Percentiles rank a stretch among this genome's conserved stretches.
Conservation (phyloP, 2,329 filamentous ascomycete species). For the Aphanocladium album region DNA sequence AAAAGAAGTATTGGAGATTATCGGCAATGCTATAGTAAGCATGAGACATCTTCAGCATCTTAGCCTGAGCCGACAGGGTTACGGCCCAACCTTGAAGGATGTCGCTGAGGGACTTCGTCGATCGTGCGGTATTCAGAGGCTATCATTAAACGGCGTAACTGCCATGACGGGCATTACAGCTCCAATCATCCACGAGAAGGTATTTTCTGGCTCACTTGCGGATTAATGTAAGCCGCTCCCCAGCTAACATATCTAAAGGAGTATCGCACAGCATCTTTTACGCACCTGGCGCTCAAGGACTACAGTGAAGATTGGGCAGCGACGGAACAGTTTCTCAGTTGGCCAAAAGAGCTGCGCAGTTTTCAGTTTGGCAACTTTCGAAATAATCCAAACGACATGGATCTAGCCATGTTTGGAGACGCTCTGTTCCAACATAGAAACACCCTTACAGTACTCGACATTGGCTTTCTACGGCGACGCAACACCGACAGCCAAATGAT, state of each 20-base stretch:
- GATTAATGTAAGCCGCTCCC: background rate
- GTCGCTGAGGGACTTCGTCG: background rate
- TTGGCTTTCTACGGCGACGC: background rate
- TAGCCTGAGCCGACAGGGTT: background rate
- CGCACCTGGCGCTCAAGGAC: background rate
- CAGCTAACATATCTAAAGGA: background rate
- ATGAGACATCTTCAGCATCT: background rate
- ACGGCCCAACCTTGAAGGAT: background rate
- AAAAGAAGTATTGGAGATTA: background rate
- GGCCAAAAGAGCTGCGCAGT: background rate
- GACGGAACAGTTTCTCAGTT: background rate
- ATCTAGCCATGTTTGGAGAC: background rate
- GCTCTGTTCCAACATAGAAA: background rate
- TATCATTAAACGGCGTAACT: background rate
- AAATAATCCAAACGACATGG: slow-evolving; percentile 1
- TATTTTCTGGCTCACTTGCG: background rate
- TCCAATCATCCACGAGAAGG: background rate
- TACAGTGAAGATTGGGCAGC: slow-evolving; percentile 3
- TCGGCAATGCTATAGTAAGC: background rate
- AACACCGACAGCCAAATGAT: background rate
- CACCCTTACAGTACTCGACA: background rate
- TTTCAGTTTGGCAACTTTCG: slow-evolving; percentile 4
- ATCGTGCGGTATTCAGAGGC: background rate
- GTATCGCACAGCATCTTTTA: background rate
- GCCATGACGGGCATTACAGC: background rate